phyloP scores from a whole-genome alignment of 2,329 filamentous ascomycete genomes.

The Whalleya microplaca region DNA sequence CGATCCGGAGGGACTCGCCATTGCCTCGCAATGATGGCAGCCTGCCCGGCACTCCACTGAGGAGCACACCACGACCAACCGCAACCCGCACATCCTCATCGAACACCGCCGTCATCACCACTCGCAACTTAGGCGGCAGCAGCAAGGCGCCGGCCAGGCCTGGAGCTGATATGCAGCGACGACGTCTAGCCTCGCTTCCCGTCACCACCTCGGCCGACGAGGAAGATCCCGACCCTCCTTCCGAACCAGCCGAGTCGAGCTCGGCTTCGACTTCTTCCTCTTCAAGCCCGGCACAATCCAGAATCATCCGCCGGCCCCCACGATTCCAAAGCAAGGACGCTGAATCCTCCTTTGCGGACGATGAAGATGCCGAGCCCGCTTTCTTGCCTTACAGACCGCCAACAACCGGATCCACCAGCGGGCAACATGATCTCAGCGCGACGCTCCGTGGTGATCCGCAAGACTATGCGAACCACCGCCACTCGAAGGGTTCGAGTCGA shows the following conservation, averaged over 20 bases:
- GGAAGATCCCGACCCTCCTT: slow-evolving; percentile 44
- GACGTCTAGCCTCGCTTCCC: slow-evolving; percentile 50
- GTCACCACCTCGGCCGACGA: slow-evolving; percentile 40
- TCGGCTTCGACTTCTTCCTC: slow-evolving; percentile 36
- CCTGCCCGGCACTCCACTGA: slow-evolving; percentile 47
- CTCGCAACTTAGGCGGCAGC: slow-evolving; percentile 42
- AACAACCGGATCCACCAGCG: slow-evolving; percentile 26
- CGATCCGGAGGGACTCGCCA: slow-evolving; percentile 62
- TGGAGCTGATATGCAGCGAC: slow-evolving; percentile 40
- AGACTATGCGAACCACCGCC: slow-evolving; percentile 38
- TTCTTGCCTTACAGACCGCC: slow-evolving; percentile 53
- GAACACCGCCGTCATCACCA: slow-evolving; percentile 44
- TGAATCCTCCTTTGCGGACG: slow-evolving; percentile 45
- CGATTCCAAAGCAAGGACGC: slow-evolving; percentile 49
- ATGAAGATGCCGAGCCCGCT: slow-evolving; percentile 60
- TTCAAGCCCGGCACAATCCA: slow-evolving; percentile 59
- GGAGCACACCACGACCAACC: slow-evolving; percentile 48
- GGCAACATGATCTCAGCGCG: slow-evolving; percentile 52
- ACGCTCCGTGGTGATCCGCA: slow-evolving; percentile 54
- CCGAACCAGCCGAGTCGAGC: slow-evolving; percentile 46
- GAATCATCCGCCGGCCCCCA: slow-evolving; percentile 63
- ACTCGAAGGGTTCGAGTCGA: slow-evolving; percentile 34
- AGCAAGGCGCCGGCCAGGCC: slow-evolving; percentile 36
- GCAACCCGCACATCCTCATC: slow-evolving; percentile 53
- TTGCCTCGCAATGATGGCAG: slow-evolving; percentile 52